A percentile compares a stretch with the other conserved stretches of the same genome.
These are phyloP conservation scores for Phytophthora pistaciae DNA, from an alignment of 352 stramenopile genomes.

Conservation along the genomic window DNA sequence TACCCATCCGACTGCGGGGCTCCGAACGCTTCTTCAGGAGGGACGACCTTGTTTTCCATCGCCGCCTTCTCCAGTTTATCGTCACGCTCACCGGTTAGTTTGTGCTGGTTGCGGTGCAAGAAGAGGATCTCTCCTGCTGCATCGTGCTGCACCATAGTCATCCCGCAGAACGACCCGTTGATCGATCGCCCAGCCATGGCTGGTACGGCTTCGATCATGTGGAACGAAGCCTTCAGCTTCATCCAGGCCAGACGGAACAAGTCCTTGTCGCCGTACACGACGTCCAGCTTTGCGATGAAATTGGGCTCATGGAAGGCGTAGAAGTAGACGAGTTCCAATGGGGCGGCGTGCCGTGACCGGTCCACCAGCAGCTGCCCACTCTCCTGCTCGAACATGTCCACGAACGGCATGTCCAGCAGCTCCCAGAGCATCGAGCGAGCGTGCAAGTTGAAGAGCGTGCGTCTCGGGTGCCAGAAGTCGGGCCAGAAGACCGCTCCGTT, in stretches of 20 bases:
- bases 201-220: slow-evolving; percentile 52
- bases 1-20: slow-evolving; percentile 28
- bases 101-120: slow-evolving; percentile 60
- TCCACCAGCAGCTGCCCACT: slow-evolving; percentile 68
- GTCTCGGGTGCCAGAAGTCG: slow-evolving; percentile 67
- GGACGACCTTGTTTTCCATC: slow-evolving; percentile 14
- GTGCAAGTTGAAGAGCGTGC: slow-evolving; percentile 69
- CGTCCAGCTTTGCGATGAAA: slow-evolving; percentile 37
- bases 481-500: slow-evolving; percentile 73
- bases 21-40: slow-evolving; percentile 24
- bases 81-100: slow-evolving; percentile 36
- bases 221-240: slow-evolving; percentile 49
- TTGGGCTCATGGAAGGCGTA: slow-evolving; percentile 47
- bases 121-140: slow-evolving; percentile 45
- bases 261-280: slow-evolving; percentile 67
- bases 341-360: slow-evolving; percentile 34
- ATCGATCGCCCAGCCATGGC: slow-evolving; percentile 45
- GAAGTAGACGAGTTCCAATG: slow-evolving; percentile 53
- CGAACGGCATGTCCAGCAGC: slow-evolving; percentile 46
- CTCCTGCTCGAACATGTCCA: slow-evolving; percentile 75
- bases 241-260: slow-evolving; percentile 67
- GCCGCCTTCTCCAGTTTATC: slow-evolving; percentile 19
- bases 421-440: slow-evolving; percentile 61
- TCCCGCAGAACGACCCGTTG: slow-evolving; percentile 50
- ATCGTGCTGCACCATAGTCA: slow-evolving; percentile 62